Evolutionary conservation across 768 basidiomycete species (phyloP), one percentile per base, ranked within the genome.

Genomic region (Amanita pseudoporphyria): DNA sequence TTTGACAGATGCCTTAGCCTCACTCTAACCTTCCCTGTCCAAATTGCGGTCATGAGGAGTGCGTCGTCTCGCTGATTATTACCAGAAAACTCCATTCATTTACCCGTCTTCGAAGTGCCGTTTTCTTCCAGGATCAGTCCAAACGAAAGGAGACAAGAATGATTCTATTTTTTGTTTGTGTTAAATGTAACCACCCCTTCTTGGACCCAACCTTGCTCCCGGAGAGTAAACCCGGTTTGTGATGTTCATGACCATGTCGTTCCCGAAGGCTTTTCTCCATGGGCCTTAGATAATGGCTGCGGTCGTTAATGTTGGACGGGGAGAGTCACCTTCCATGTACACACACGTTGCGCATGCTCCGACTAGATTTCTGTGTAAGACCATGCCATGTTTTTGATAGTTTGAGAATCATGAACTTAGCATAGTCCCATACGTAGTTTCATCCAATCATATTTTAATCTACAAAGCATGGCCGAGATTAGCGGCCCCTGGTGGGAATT

Each of bases 71-170:
- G 7, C 36, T 49, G 18, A 22, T 5, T 32, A 21, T 32, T 41
- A n/a, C n/a, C 22, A 4, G 28, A 9, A 9, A 24, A 36, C 14
- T 26, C 18, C 40, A 33, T 31, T 45, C 37, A 26, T 35, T 41
- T 35, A 40, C 31, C 38, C 32, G 49, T 50, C 16, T 40, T 44
- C 54, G n/a, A 59, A 98, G 94, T 60, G 81, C 90, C 45, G 94
- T 98, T 4, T 80, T 88, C 62, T 98, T 87, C 65, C 95, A 97
- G 65, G 95, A 97, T 66, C 95, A 98, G 64, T 96, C 92, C 14
- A 94, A 95, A 63, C 84, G 95, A 49, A 91, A 90, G 58, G 91
- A 95, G 62, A 97, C 95, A 1, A 78, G 87, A 2, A 95, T 95
- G 92, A 88, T 89, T 44, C 74, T 92, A 1, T 94, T 93, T 70